These are phyloP conservation scores for Globisporangium abappressorium DNA, from an alignment of 352 stramenopile species.

Conservation along the genomic window DNA sequence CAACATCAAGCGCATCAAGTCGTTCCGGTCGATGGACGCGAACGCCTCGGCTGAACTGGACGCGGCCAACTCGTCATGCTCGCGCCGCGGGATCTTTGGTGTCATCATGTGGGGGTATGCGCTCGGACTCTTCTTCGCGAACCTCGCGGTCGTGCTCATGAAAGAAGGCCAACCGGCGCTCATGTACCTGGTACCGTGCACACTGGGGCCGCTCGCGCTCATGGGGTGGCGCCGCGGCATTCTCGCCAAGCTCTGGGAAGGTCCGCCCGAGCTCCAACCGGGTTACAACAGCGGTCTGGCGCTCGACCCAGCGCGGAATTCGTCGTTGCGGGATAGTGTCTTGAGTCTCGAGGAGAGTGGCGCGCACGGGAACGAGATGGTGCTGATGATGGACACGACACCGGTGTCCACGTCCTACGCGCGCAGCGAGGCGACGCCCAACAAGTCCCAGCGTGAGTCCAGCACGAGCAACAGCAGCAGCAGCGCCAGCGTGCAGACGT, in stretches of 20 bases:
- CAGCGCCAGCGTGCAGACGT: background rate
- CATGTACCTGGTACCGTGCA: constrained; percentile 95
- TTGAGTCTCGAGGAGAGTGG: constrained; percentile 27
- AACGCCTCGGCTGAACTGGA: constrained; percentile 37
- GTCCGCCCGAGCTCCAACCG: constrained; percentile 61
- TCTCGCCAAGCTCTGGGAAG: constrained; percentile 87
- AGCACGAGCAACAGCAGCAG: constrained; percentile 5
- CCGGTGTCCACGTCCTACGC: constrained; percentile 45
- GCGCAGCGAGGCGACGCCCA: constrained; percentile 34
- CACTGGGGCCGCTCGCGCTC: constrained; percentile 78
- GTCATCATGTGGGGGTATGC: constrained; percentile 93
- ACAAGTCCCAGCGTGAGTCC: constrained; percentile 10
- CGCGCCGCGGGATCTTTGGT: constrained; percentile 57
- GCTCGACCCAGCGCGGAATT: constrained; percentile 4
- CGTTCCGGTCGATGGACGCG: constrained; percentile 20
- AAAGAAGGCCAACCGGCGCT: constrained; percentile 93
- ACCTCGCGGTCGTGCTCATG: constrained; percentile 92
- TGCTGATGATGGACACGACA: constrained; percentile 40
- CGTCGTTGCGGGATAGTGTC: constrained; percentile 20
- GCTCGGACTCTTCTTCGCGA: constrained; percentile 91
- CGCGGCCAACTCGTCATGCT: constrained; percentile 22
- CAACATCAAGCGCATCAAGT: constrained; percentile 44
- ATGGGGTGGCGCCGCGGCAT: constrained; percentile 82
- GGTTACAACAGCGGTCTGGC: constrained; percentile 5
- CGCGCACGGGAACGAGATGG: constrained; percentile 28